Evolutionary conservation across 2,329 filamentous ascomycete species (phyloP).

Genomic region (Aspergillus alliaceus): DNA sequence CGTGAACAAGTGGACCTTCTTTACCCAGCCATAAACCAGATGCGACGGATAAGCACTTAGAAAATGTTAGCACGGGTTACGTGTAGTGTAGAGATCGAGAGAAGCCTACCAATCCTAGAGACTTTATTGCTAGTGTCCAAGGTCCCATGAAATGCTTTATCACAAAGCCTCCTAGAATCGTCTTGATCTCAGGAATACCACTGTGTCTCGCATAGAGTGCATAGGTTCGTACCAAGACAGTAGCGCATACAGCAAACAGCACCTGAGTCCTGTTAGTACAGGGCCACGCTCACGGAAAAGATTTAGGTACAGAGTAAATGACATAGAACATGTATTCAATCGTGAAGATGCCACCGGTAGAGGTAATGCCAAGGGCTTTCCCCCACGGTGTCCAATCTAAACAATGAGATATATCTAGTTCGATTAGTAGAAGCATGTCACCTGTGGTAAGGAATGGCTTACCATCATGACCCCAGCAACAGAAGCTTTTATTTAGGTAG

Average conservation of each 20-base stretch:
- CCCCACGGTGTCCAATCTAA: conserved; percentile 87
- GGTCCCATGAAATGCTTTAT: conserved; percentile 81
- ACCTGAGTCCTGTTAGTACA: conserved; percentile 53
- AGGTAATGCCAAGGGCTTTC: conserved; percentile 66
- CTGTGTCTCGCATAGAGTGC: conserved; percentile 88
- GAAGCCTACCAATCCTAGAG: conserved; percentile 71
- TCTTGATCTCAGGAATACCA: conserved; percentile 98
- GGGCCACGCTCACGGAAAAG: not conserved
- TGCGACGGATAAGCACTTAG: conserved; percentile 80
- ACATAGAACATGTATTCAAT: conserved; percentile 87
- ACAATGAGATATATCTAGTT: conserved; percentile 70
- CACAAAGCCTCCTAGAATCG: conserved; percentile 87
- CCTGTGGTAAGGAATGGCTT: conserved; percentile 12
- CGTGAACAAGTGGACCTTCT: conserved; percentile 91
- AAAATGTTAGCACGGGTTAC: conserved; percentile 27
- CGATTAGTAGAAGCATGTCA: conserved; percentile 13
- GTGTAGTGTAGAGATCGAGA: not conserved
- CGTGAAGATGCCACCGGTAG: conserved; percentile 71
- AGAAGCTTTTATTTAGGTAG: conserved; percentile 88
- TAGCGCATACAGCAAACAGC: conserved; percentile 74
- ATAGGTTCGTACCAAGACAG: conserved; percentile 77
- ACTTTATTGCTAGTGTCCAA: conserved; percentile 90
- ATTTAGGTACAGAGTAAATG: conserved; percentile 68
- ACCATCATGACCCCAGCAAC: conserved; percentile 85
- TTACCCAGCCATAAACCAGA: conserved; percentile 97